Evolutionary conservation across 768 basidiomycete genomes (phyloP).

Genomic region (Psilocybe subaeruginosa): DNA sequence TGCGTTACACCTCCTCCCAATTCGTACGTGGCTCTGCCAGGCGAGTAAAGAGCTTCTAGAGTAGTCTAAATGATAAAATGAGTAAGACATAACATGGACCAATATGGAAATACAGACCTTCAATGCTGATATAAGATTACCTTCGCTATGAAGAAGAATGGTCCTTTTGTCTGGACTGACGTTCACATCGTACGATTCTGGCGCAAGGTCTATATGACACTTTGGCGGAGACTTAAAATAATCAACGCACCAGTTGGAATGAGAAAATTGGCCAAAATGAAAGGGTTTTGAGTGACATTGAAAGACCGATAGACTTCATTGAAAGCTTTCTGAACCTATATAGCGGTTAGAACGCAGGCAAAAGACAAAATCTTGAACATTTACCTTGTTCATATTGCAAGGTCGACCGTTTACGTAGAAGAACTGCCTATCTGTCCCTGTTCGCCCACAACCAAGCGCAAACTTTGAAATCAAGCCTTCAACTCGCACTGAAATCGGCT

Average conservation of each 20-base stretch:
- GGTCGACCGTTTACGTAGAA: conserved; percentile 94
- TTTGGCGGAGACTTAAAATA: background rate
- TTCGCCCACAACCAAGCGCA: conserved; percentile 70
- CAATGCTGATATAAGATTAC: conserved; percentile 73
- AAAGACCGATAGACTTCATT: conserved; percentile 93
- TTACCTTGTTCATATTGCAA: conserved; percentile 75
- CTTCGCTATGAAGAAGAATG: conserved; percentile 88
- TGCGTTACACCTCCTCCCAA: conserved; percentile 35
- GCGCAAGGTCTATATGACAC: background rate
- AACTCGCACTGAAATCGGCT: conserved; percentile 52
- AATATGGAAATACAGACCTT: conserved; percentile 54
- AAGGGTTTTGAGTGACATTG: conserved; percentile 70
- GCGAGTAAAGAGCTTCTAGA: conserved; percentile 69
- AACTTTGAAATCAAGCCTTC: conserved; percentile 88
- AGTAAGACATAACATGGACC: background rate
- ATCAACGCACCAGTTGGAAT: conserved; percentile 70
- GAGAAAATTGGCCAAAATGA: conserved; percentile 82
- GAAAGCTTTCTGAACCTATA: conserved; percentile 84
- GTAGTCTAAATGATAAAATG: conserved; percentile 44
- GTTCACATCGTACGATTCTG: conserved; percentile 89
- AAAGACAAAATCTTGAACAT: background rate
- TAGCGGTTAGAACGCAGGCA: background rate
- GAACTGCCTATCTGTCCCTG: conserved; percentile 85
- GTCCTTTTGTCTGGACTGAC: conserved; percentile 98
- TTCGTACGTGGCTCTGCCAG: conserved; percentile 74